A percentile compares a stretch with the other conserved stretches of the same genome.
Evolutionary conservation across 768 basidiomycete genomes (phyloP).

Genomic region (Boletus coccyginus): DNA sequence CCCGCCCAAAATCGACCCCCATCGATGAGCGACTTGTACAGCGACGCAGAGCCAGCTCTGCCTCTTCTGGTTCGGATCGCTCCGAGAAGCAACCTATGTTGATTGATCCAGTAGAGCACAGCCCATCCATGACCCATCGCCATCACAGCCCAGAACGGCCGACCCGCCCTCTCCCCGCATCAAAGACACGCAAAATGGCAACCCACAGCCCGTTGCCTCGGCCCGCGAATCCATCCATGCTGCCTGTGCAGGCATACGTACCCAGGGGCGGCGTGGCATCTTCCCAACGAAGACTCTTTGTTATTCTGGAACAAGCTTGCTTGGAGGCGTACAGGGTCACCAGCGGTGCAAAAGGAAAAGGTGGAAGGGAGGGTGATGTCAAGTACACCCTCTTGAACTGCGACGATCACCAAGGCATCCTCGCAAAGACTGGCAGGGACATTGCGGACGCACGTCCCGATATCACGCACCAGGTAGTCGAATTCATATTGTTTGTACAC

Average conservation of each 20-base stretch:
- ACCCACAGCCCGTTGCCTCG: conserved; percentile 46
- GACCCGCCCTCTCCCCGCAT: conserved; percentile 59
- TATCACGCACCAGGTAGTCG: conserved; percentile 92
- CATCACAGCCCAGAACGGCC: conserved; percentile 46
- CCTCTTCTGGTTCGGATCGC: conserved; percentile 36
- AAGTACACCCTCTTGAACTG: conserved; percentile 98
- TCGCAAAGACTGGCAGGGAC: conserved; percentile 96
- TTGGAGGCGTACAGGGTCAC: conserved; percentile 91
- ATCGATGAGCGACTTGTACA: conserved; percentile 54
- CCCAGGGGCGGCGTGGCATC: conserved; percentile 52
- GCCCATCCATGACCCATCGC: background rate
- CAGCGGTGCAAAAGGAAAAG: conserved; percentile 51
- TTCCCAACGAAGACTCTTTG: conserved; percentile 71
- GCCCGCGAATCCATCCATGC: conserved; percentile 70
- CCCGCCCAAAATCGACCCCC: conserved; percentile 74
- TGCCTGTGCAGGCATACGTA: conserved; percentile 81
- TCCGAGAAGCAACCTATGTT: conserved; percentile 34
- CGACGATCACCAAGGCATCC: conserved; percentile 97
- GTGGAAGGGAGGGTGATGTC: conserved; percentile 65
- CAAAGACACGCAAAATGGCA: conserved; percentile 54
- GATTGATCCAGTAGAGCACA: conserved; percentile 15
- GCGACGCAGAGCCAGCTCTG: conserved; percentile 43
- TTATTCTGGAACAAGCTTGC: conserved; percentile 92
- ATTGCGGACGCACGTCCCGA: conserved; percentile 99
- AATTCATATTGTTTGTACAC: background rate